These are phyloP conservation scores for Aspergillus diversus DNA, from an alignment of 495 filamentous ascomycete species.

Conservation along the genomic window DNA sequence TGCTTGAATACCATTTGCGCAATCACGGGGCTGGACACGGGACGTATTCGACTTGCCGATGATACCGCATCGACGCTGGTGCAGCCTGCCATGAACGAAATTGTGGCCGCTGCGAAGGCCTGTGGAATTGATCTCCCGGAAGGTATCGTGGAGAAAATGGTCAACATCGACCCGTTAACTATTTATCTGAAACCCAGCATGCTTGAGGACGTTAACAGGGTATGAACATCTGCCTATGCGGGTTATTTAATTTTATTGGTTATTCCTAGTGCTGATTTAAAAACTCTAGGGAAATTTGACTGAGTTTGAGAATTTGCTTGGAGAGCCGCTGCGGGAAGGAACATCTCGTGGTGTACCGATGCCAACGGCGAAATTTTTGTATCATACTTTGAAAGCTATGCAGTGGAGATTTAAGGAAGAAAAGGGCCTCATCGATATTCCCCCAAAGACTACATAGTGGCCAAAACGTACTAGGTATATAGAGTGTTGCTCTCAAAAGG, in stretches of 20 bases:
- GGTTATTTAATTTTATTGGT: neutral
- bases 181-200: slow-evolving; percentile 8
- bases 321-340: slow-evolving; percentile 18
- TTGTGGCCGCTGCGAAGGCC: slow-evolving; percentile 14
- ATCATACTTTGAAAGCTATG: slow-evolving; percentile 16
- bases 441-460: neutral
- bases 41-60: slow-evolving; percentile 39
- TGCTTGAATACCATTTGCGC: slow-evolving; percentile 51
- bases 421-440: slow-evolving; percentile 4
- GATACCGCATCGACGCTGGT: slow-evolving; percentile 46
- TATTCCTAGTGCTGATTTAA: neutral
- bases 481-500: too few species aligned
- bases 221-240: neutral
- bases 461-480: too few species aligned
- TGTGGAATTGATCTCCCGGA: slow-evolving; percentile 10
- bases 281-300: slow-evolving; percentile 14
- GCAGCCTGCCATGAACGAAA: slow-evolving; percentile 24
- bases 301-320: slow-evolving; percentile 20
- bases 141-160: slow-evolving; percentile 14
- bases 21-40: slow-evolving; percentile 53
- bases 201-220: slow-evolving; percentile 16
- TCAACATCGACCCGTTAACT: slow-evolving; percentile 12
- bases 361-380: slow-evolving; percentile 14
- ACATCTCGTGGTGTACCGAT: slow-evolving; percentile 6
- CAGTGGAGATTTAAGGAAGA: slow-evolving; percentile 17